Conservation (phyloP, 148 eudicot genomes). For the Polygonum maritimum region DNA sequence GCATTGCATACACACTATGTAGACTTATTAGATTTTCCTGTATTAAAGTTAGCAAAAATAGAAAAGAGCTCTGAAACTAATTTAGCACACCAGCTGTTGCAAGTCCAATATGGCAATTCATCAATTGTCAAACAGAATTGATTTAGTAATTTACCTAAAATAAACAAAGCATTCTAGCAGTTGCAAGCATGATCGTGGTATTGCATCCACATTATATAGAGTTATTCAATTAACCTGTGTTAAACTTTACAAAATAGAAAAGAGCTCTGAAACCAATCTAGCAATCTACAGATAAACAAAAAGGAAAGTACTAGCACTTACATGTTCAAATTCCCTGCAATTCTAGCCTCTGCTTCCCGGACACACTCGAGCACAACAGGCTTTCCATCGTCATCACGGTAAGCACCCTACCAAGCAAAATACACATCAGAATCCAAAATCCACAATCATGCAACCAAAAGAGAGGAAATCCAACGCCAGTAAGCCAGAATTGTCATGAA, state of each 20-base stretch:
- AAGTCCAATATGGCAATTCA: neutral
- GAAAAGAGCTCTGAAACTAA: too few species aligned
- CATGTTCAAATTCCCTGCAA: slow-evolving; percentile 85
- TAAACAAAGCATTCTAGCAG: neutral
- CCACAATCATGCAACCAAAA: neutral
- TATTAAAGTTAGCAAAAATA: too few species aligned
- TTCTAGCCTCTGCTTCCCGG: slow-evolving; percentile 77
- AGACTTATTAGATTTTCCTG: too few species aligned
- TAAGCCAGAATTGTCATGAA: neutral
- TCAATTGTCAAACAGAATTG: neutral
- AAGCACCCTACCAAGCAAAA: slow-evolving; percentile 54
- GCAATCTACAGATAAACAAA: neutral
- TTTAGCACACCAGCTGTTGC: neutral
- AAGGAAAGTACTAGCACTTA: slow-evolving; percentile 32
- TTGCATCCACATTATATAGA: neutral
- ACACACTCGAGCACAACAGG: slow-evolving; percentile 93
- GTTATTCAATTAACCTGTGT: neutral
- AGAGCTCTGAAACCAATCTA: neutral
- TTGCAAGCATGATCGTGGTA: neutral
- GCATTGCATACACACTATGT: too few species aligned
- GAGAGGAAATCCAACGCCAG: neutral
- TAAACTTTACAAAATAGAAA: neutral
- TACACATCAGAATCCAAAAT: neutral
- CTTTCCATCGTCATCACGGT: slow-evolving; percentile 85
- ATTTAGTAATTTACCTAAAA: neutral